These are phyloP conservation scores for Nicotiana noctiflora DNA, from an alignment of 257 asterid genomes.

Conservation along the genomic window DNA sequence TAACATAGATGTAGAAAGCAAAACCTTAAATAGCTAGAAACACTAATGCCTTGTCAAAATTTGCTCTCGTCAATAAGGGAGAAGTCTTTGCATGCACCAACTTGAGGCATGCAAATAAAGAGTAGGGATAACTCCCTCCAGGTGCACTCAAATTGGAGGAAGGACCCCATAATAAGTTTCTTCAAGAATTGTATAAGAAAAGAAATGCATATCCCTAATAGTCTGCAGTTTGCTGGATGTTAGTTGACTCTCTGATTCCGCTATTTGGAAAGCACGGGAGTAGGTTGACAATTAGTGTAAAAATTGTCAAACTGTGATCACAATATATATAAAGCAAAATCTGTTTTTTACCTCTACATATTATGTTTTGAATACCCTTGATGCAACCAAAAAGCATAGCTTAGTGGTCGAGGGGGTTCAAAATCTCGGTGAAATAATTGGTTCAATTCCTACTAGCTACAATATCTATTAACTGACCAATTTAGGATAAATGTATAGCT, in stretches of 20 bases:
- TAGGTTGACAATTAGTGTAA: not conserved
- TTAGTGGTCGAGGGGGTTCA: no score
- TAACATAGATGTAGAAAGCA: not conserved
- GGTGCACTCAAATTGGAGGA: not conserved
- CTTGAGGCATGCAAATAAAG: not conserved
- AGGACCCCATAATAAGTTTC: not conserved
- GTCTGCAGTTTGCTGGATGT: not conserved
- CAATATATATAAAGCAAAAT: no score
- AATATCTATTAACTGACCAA: not conserved
- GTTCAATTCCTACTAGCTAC: no score
- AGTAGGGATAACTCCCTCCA: not conserved
- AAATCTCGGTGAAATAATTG: no score
- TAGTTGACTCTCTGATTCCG: not conserved
- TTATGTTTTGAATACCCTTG: no score
- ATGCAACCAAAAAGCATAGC: no score
- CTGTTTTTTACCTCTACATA: no score
- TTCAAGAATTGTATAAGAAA: not conserved
- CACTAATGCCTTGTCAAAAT: not conserved
- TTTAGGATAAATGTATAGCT: not conserved
- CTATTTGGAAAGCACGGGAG: not conserved
- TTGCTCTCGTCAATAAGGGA: not conserved
- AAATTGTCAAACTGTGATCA: not conserved
- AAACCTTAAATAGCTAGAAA: not conserved
- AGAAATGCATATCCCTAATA: not conserved
- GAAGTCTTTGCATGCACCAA: constrained; percentile 4